Percentiles rank a stretch among this genome's conserved stretches.
Conservation (phyloP, 2,329 filamentous ascomycete species). For the Sporothrix protearum region DNA sequence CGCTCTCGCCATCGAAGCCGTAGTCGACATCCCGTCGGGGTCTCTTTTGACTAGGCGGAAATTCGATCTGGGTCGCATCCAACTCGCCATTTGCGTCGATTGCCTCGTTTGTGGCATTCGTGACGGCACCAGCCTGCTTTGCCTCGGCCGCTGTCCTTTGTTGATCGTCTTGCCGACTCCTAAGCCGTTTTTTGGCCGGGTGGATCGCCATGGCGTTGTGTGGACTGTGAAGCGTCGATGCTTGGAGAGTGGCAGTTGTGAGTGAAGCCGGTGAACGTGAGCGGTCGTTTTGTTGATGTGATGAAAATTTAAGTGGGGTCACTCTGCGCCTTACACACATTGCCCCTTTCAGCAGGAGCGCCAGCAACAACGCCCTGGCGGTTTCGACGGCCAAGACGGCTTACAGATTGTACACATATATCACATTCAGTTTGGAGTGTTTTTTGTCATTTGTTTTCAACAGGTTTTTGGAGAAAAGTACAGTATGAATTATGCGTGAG, state of each 20-base stretch:
- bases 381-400: too few relatives aligned
- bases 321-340: background rate
- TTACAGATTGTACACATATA: too few relatives aligned
- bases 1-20: background rate
- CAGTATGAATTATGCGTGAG: background rate
- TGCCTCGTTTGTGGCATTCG: background rate
- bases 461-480: background rate
- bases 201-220: background rate
- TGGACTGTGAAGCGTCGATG: background rate
- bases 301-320: slow-evolving; percentile 22
- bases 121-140: background rate
- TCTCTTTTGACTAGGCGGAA: background rate
- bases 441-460: too few relatives aligned
- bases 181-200: background rate
- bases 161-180: background rate
- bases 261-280: background rate
- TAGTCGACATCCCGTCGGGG: background rate
- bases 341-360: background rate
- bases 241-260: background rate
- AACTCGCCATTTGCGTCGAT: background rate
- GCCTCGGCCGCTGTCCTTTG: background rate
- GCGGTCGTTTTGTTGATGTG: background rate
- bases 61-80: background rate
- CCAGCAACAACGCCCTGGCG: background rate
- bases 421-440: too few relatives aligned